Evolutionary conservation across 331 rosid species (phyloP), one percentile per base, ranked within the genome.

Genomic region (Phaseolus coccineus): DNA sequence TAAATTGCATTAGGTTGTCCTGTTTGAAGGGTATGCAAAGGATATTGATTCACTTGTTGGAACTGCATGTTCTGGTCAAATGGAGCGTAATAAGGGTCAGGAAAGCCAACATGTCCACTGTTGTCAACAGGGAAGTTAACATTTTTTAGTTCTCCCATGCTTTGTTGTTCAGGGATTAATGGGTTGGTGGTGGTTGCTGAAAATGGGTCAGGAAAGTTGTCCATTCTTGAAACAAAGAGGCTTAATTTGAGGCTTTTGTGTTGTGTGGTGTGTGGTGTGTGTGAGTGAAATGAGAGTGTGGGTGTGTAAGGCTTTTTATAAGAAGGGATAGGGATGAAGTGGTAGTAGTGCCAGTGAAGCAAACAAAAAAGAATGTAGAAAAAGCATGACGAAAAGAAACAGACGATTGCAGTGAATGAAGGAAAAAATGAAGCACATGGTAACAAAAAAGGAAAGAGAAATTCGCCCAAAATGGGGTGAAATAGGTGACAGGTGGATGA

Each of bases 401-500:
- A 22, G 44, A 51, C 7, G 44, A 58, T 15, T 12, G 53, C 58
- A 33, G 56, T 47, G 67, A 47, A 64, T 35, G 12, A 28, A 56
- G 33, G 30, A 70, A 28, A 39, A 61, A 25, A 61, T 6, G 44
- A 11, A 24, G n/a, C 53, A 22, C 10, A 66, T 5, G 8, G 9
- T 8, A 9, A 19, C 6, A 64, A 6, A 3, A 19, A 8, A 7
- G 15, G 79, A 78, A 81, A 6, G 8, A 14, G 63, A 56, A 40
- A 42, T 8, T 9, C 11, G 0, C 13, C 47, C 87, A 68, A 19
- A 19, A 68, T 84, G 85, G 84, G 85, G n/a, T 63, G 7, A 7
- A 37, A 61, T 55, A 33, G 37, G 25, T 69, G 87, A 89, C 90
- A 87, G 28, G 82, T 86, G 84, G 90, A 62, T 39, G 74, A 71